Conservation (phyloP, 2,329 filamentous ascomycete species). For the Alternaria sp. region DNA sequence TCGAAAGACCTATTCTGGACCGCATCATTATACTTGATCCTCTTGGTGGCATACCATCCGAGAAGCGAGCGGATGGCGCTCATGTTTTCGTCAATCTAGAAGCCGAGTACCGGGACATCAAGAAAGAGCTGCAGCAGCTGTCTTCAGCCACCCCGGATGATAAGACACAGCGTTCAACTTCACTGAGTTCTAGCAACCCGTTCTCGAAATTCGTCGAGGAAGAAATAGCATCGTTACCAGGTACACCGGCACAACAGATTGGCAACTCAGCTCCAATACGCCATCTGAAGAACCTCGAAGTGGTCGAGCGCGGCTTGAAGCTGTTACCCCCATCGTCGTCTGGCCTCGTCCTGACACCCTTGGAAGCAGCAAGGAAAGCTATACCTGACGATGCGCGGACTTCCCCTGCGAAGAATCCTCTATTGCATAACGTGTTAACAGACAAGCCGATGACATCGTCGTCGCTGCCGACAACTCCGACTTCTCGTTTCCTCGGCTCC, state of each 20-base stretch:
- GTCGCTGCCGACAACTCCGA: constrained; percentile 71
- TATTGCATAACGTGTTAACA: constrained; percentile 94
- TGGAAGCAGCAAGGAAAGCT: constrained; percentile 71
- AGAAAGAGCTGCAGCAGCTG: constrained; percentile 62
- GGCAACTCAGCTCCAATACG: constrained; percentile 31
- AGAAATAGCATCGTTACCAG: constrained; percentile 26
- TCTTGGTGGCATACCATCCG: constrained; percentile 80
- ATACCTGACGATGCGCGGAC: constrained; percentile 57
- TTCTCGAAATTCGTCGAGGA: constrained; percentile 53
- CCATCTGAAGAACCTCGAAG: constrained; percentile 74
- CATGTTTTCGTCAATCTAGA: constrained; percentile 93
- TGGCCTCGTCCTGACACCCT: constrained; percentile 84
- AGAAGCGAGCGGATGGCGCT: constrained; percentile 64
- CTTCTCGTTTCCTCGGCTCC: constrained; percentile 35
- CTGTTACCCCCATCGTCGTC: constrained; percentile 85
- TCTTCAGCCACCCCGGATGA: constrained; percentile 16
- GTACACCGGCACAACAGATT: constrained; percentile 23
- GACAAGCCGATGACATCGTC: constrained; percentile 94
- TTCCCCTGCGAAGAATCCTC: constrained; percentile 74
- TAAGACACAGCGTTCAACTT: constrained; percentile 11
- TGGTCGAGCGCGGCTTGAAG: constrained; percentile 73
- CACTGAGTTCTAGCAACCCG: constrained; percentile 49
- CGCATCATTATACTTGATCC: constrained; percentile 89
- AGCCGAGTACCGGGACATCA: constrained; percentile 79
- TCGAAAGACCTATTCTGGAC: constrained; percentile 65